Conservation (phyloP, 192 early-diverging fungal species). For the Bifiguratus adelaidae region DNA sequence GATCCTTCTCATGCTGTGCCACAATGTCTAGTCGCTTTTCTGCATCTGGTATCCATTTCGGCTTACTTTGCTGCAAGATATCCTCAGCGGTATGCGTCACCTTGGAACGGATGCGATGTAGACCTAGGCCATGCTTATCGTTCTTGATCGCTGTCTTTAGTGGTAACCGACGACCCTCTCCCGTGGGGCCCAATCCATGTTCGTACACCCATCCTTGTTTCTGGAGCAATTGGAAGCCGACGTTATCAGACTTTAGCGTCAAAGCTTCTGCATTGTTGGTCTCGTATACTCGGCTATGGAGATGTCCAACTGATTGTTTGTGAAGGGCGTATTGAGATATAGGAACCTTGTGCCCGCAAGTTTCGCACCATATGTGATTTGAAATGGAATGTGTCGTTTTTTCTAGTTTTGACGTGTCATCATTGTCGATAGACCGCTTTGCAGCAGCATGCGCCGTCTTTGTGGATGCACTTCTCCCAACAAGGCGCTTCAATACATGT, state of each 20-base stretch:
- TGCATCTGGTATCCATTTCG: no score
- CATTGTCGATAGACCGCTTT: no score
- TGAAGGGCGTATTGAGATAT: no score
- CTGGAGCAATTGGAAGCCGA: slow-evolving; percentile 32
- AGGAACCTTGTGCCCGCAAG: no score
- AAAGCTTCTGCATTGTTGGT: slow-evolving; percentile 6
- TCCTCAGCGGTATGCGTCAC: background rate
- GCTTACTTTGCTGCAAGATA: background rate
- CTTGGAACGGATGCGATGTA: background rate
- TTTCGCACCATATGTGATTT: no score
- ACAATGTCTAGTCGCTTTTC: background rate
- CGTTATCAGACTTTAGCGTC: slow-evolving; percentile 11
- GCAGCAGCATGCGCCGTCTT: no score
- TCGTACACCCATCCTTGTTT: slow-evolving; percentile 39
- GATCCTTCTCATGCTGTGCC: background rate
- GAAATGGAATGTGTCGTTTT: no score
- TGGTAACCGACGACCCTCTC: slow-evolving; percentile 29
- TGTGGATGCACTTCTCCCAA: no score
- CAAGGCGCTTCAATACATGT: no score
- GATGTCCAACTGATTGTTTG: no score
- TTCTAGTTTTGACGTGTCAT: no score
- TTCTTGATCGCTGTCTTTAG: slow-evolving; percentile 29
- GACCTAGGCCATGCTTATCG: slow-evolving; percentile 31
- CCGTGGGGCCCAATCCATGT: slow-evolving; percentile 28
- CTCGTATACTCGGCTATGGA: no score